Percentiles rank a stretch among this genome's conserved stretches.
These are phyloP conservation scores for Aphanomyces cochlioides DNA, from an alignment of 352 stramenopile species.

Conservation along the genomic window DNA sequence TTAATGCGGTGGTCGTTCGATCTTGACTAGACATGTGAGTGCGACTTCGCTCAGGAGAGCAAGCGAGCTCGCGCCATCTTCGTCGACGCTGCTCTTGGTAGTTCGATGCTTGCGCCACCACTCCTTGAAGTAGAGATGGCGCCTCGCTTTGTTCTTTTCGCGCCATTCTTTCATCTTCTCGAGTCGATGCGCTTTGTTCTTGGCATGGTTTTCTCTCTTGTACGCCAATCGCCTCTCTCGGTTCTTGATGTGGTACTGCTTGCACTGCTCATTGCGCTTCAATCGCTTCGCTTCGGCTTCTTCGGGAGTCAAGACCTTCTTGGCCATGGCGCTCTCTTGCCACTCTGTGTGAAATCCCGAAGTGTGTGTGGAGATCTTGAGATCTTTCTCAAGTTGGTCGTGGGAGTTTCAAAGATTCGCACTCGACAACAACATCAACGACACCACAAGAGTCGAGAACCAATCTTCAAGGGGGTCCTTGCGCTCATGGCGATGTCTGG, in stretches of 20 bases:
- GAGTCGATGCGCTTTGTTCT: conserved; percentile 30
- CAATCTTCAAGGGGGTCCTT: no score
- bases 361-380: conserved; percentile 25
- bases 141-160: conserved; percentile 29
- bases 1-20: conserved; percentile 3
- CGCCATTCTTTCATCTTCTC: conserved; percentile 32
- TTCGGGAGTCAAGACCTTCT: conserved; percentile 27
- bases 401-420: conserved; percentile 27
- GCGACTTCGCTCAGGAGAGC: conserved; percentile 28
- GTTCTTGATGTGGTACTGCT: conserved; percentile 32
- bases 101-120: conserved; percentile 29
- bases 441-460: no score
- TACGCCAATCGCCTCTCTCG: conserved; percentile 28
- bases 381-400: neutral
- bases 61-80: conserved; percentile 6
- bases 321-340: conserved; percentile 1
- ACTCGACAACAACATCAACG: no score
- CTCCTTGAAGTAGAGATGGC: conserved; percentile 30
- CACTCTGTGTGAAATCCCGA: neutral
- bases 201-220: conserved; percentile 30
- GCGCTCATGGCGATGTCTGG: no score
- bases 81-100: neutral
- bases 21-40: conserved; percentile 16
- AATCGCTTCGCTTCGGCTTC: conserved; percentile 26
- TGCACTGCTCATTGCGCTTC: conserved; percentile 29